phyloP scores from a whole-genome alignment of 805 yeast genomes.

The Naumovozyma castellii region DNA sequence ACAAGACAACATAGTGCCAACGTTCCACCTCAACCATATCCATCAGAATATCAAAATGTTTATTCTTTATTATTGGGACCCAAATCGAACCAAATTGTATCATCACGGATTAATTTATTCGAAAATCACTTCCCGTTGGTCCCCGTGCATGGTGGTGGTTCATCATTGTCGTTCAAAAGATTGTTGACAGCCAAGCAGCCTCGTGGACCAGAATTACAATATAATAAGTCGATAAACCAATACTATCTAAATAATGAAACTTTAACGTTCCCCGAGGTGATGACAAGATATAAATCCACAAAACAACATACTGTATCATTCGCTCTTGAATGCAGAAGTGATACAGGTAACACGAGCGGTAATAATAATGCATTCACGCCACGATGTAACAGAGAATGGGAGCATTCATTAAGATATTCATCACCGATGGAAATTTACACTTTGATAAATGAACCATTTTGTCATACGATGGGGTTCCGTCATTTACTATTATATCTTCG shows the following conservation, averaged over 20 bases:
- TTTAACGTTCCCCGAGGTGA: slow-evolving; percentile 51
- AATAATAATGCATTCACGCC: slow-evolving; percentile 12
- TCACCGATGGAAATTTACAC: slow-evolving; percentile 78
- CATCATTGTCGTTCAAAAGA: slow-evolving; percentile 18
- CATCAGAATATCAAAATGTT: slow-evolving; percentile 15
- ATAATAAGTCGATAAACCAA: slow-evolving; percentile 42
- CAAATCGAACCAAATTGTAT: slow-evolving; percentile 18
- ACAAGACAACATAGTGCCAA: slow-evolving; percentile 3
- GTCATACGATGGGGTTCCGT: slow-evolving; percentile 88
- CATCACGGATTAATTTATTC: slow-evolving; percentile 20
- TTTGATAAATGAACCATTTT: slow-evolving; percentile 63
- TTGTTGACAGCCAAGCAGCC: slow-evolving; percentile 11
- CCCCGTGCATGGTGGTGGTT: slow-evolving; percentile 13
- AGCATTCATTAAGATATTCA: slow-evolving; percentile 33
- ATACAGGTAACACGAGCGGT: not conserved
- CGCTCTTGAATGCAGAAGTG: slow-evolving; percentile 19
- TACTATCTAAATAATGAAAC: slow-evolving; percentile 48
- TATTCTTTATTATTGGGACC: slow-evolving; percentile 25
- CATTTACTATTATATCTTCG: slow-evolving; percentile 64
- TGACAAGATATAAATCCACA: slow-evolving; percentile 17
- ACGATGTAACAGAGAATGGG: slow-evolving; percentile 22
- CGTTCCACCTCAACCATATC: slow-evolving; percentile 12
- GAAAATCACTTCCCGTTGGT: slow-evolving; percentile 25
- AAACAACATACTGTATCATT: slow-evolving; percentile 13
- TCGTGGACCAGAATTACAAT: slow-evolving; percentile 6